Evolutionary conservation across 805 yeast genomes (phyloP), one percentile per base, ranked within the genome.

Genomic region (Sungouiozyma intestinalis): DNA sequence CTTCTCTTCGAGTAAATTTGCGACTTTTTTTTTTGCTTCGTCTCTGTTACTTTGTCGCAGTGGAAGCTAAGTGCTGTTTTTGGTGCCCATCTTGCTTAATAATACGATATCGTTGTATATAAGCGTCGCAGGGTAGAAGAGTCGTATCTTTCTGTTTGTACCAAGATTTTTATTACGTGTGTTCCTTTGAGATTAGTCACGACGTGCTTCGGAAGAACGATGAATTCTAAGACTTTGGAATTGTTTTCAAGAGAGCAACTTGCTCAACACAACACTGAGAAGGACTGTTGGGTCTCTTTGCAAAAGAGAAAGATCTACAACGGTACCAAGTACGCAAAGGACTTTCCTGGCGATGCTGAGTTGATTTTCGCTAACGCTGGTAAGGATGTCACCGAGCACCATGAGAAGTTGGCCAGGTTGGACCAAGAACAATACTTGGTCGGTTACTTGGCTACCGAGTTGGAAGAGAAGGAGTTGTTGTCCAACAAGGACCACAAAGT

Each of bases 371-470:
- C 83, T 49, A 71, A 76, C 57, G 94, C 81, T 15, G 95, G 95
- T 32, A 69, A 74, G 45, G 94, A 85, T 59, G 83, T 86, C 48
- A 83, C 96, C 4, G 73, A 73, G 35, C 96, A 90, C 62, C 79
- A 92, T 3, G 90, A 84, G 47, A 67, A 81, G 38, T 94, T 97
- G 1, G 82, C 84, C 60, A 92, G 85, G 40, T 67, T 90, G 48
- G 84, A 81, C 47, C 95, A 86, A 36, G 95, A 88, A 36, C 79
- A 73, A 44, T 81, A 78, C 64, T 62, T 85, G 46, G 76, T 90
- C 35, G 96, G 94, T 0, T 81, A 80, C 56, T 63, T 90, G 50
- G 96, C 97, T 16, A 83, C 88, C 1, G 72, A 68, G 5, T 81
- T 76, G 46, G 96, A 87, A 64, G 94, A 79, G 56, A 67, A 69